These are phyloP conservation scores for Zygosaccharomyces siamensis DNA, from an alignment of 805 yeast species.

Conservation along the genomic window DNA sequence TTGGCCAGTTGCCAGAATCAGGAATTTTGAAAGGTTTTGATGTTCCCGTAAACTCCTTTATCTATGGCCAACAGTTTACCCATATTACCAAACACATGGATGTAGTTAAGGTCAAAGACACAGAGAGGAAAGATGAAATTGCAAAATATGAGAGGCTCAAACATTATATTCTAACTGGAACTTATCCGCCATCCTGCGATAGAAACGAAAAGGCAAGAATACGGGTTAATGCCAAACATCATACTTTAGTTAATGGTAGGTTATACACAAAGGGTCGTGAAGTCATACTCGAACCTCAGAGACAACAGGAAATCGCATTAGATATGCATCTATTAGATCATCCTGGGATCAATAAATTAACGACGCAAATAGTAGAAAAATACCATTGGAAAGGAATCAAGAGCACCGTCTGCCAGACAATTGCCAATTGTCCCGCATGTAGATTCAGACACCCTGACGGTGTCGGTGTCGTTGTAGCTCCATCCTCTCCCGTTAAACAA, in stretches of 20 bases:
- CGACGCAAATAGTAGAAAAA: slow-evolving; percentile 66
- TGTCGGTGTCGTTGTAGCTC: slow-evolving; percentile 30
- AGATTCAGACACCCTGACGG: slow-evolving; percentile 41
- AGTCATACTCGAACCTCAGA: slow-evolving; percentile 46
- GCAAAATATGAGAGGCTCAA: slow-evolving; percentile 70
- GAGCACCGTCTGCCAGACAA: slow-evolving; percentile 75
- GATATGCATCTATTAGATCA: slow-evolving; percentile 67
- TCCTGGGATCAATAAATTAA: slow-evolving; percentile 85
- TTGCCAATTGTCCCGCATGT: slow-evolving; percentile 72
- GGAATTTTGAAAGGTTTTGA: slow-evolving; percentile 83
- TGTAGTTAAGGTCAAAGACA: slow-evolving; percentile 21
- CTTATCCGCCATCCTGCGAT: slow-evolving; percentile 77
- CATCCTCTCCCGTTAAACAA: slow-evolving; percentile 19
- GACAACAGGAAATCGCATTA: slow-evolving; percentile 69
- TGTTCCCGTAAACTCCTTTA: slow-evolving; percentile 78
- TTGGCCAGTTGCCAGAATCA: slow-evolving; percentile 81
- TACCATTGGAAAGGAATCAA: slow-evolving; percentile 92
- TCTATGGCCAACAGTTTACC: slow-evolving; percentile 76
- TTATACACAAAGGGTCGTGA: slow-evolving; percentile 1
- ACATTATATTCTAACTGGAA: slow-evolving; percentile 74
- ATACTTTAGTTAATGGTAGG: slow-evolving; percentile 64
- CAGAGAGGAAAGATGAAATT: slow-evolving; percentile 25
- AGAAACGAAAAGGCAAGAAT: slow-evolving; percentile 85
- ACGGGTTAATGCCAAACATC: slow-evolving; percentile 68
- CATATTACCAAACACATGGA: slow-evolving; percentile 37